Evolutionary conservation across 306 rosid genomes (phyloP).

Genomic region (Inga leiocalycina): DNA sequence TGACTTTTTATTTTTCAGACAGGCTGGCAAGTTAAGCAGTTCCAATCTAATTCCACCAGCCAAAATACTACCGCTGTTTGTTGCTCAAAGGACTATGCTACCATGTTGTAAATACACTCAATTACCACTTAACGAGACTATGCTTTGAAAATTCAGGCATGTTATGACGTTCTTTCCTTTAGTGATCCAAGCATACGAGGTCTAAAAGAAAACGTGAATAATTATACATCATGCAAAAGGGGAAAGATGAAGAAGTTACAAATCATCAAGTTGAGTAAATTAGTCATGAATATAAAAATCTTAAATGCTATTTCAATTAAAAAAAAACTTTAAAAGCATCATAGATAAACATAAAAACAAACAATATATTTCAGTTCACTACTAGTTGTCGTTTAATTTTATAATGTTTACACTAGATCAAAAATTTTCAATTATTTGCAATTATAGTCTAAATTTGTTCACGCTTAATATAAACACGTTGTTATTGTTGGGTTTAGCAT

Average conservation of each 20-base stretch:
- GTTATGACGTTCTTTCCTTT: not conserved
- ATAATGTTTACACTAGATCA: not conserved
- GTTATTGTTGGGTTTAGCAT: not conserved
- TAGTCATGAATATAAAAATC: not conserved
- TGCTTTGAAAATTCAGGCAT: not conserved
- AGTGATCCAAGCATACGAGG: not conserved
- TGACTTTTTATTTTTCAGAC: not conserved
- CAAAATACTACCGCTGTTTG: not conserved
- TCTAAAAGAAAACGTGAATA: not conserved
- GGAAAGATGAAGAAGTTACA: not conserved
- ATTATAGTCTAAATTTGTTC: not conserved
- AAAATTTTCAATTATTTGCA: not conserved
- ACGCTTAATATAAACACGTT: not conserved
- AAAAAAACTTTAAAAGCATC: not conserved
- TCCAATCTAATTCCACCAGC: not conserved
- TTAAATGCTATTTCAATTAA: not conserved
- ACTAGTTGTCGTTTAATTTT: not conserved
- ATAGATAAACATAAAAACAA: not conserved
- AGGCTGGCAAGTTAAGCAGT: constrained; percentile 1
- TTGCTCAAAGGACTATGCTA: not conserved
- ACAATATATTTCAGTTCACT: not conserved
- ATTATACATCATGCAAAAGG: not conserved
- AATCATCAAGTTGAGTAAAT: not conserved
- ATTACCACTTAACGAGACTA: not conserved
- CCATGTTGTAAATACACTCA: not conserved